A percentile compares a stretch with the other conserved stretches of the same genome.
phyloP scores from a whole-genome alignment of 805 yeast species.

The Candida cerambycidarum region DNA sequence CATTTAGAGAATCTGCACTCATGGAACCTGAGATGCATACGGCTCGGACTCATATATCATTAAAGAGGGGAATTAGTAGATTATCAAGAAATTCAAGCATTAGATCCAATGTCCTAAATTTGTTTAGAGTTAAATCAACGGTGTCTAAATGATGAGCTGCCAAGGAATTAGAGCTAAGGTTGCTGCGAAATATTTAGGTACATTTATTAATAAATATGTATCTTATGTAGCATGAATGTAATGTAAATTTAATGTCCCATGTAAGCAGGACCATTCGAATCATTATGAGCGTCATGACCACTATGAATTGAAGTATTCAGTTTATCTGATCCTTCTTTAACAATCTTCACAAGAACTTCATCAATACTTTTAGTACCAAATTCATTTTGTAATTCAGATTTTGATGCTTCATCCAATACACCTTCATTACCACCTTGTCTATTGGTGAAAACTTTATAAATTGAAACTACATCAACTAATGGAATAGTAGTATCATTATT shows the following conservation, averaged over 20 bases:
- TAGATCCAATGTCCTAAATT: neutral
- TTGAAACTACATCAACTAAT: constrained; percentile 59
- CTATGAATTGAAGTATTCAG: constrained; percentile 19
- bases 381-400: constrained; percentile 60
- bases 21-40: constrained; percentile 8
- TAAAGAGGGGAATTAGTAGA: neutral
- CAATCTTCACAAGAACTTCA: constrained; percentile 57
- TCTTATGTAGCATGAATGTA: neutral
- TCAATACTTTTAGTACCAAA: constrained; percentile 61
- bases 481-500: constrained; percentile 56
- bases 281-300: constrained; percentile 42
- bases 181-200: no score
- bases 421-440: constrained; percentile 73
- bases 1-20: neutral
- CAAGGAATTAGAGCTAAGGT: no score
- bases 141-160: no score
- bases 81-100: constrained; percentile 7
- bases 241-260: constrained; percentile 6
- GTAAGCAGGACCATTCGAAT: constrained; percentile 26
- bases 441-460: constrained; percentile 63
- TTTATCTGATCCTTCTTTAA: constrained; percentile 60
- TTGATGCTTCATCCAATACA: constrained; percentile 67
- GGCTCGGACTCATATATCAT: constrained; percentile 3
- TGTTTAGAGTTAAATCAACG: constrained; percentile 1
- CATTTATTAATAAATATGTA: constrained; percentile 2